Evolutionary conservation across 1,284 basidiomycete species (phyloP).

Genomic region (Ganoderma boninense): DNA sequence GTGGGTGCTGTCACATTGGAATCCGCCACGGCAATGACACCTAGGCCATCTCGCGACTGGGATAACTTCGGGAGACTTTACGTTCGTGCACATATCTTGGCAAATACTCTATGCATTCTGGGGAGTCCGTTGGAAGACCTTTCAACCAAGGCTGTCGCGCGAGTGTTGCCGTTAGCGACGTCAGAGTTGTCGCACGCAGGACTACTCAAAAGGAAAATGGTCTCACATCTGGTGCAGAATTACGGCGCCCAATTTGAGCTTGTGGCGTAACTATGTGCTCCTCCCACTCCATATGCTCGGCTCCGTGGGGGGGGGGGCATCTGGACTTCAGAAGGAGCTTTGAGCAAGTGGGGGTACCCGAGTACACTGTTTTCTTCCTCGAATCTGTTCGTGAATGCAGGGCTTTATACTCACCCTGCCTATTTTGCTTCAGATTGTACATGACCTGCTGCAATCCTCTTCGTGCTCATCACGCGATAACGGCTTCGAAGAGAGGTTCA

Average conservation of each 20-base stretch:
- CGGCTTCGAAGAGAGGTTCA: slow-evolving; percentile 79
- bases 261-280: no score
- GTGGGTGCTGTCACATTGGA: background rate
- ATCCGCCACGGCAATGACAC: slow-evolving; percentile 1
- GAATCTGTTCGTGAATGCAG: no score
- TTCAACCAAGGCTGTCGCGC: background rate
- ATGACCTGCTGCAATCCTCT: slow-evolving; percentile 35
- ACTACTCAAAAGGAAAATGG: background rate
- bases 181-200: background rate
- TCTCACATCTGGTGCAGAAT: background rate
- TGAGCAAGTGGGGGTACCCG: no score
- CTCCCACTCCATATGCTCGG: no score
- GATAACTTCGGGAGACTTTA: background rate
- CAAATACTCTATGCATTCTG: background rate
- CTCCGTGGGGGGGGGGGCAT: no score
- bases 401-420: background rate
- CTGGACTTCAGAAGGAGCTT: no score
- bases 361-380: no score
- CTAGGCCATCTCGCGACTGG: background rate
- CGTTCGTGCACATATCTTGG: background rate
- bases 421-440: slow-evolving; percentile 42
- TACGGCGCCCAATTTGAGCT: no score
- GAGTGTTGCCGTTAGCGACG: background rate
- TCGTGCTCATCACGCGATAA: slow-evolving; percentile 37
- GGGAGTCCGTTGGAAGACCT: background rate